phyloP scores from a whole-genome alignment of 805 yeast genomes.

The Candida peoriensis region DNA sequence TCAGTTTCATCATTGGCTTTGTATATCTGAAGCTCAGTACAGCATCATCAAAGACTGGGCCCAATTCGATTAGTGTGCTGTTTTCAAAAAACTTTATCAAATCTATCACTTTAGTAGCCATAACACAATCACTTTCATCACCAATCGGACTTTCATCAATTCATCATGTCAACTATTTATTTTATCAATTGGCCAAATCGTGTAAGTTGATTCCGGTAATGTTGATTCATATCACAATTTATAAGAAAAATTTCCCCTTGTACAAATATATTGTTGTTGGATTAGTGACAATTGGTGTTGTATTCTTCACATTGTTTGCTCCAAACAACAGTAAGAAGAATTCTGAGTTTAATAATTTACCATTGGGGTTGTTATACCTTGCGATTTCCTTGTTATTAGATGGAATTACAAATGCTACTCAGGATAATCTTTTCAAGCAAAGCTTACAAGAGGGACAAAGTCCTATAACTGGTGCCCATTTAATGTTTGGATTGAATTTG shows the following conservation, averaged over 20 bases:
- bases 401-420: conserved; percentile 91
- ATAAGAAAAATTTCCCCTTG: conserved; percentile 64
- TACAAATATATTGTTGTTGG: conserved; percentile 77
- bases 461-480: conserved; percentile 72
- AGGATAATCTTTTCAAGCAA: conserved; percentile 70
- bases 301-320: conserved; percentile 62
- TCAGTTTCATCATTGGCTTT: conserved; percentile 68
- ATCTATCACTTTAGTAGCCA: conserved; percentile 19
- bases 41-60: no score
- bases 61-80: background rate
- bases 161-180: conserved; percentile 79
- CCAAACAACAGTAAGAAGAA: conserved; percentile 28
- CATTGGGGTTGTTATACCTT: conserved; percentile 58
- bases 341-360: conserved; percentile 22
- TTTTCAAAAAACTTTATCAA: conserved; percentile 7
- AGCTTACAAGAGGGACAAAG: no score
- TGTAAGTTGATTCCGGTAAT: conserved; percentile 95
- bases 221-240: conserved; percentile 69
- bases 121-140: conserved; percentile 72
- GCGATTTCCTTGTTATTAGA: conserved; percentile 67
- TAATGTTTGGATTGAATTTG: conserved; percentile 71
- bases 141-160: conserved; percentile 80
- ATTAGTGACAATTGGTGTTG: conserved; percentile 79
- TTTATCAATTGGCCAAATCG: conserved; percentile 82
- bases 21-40: conserved; percentile 40